Evolutionary conservation across 2,329 filamentous ascomycete species (phyloP).

Genomic region (Aureobasidium melanogenum): DNA sequence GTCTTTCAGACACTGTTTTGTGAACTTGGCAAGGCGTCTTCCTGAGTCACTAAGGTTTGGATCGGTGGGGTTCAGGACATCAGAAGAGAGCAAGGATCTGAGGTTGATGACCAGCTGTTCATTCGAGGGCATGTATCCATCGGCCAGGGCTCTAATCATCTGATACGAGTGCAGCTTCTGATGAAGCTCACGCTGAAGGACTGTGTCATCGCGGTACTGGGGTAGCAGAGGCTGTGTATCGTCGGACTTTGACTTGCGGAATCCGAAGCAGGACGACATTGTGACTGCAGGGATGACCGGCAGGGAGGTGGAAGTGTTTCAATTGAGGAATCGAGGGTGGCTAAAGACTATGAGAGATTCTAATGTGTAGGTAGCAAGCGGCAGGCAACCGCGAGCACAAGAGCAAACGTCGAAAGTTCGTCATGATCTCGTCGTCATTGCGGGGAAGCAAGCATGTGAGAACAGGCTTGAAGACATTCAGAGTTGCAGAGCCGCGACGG

Average conservation of each 20-base stretch:
- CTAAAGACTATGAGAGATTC: not conserved
- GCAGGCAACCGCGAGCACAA: not conserved
- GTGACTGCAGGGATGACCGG: slow-evolving; percentile 13
- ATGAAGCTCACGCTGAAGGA: slow-evolving; percentile 66
- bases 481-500: too few species aligned
- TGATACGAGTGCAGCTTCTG: slow-evolving; percentile 91
- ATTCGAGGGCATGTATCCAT: slow-evolving; percentile 88
- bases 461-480: not conserved
- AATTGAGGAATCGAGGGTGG: not conserved
- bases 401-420: not conserved
- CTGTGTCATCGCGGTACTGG: slow-evolving; percentile 73
- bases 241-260: slow-evolving; percentile 40
- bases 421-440: slow-evolving; percentile 1
- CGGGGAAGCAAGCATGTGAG: slow-evolving; percentile 6
- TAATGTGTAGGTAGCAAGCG: not conserved
- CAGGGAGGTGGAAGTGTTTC: not conserved
- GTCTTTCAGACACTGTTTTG: slow-evolving; percentile 64
- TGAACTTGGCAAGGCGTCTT: slow-evolving; percentile 60
- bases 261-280: slow-evolving; percentile 60
- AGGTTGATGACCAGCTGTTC: slow-evolving; percentile 75
- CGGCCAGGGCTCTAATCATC: slow-evolving; percentile 71
- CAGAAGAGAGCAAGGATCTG: slow-evolving; percentile 66
- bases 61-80: slow-evolving; percentile 67
- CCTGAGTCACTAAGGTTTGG: slow-evolving; percentile 70
- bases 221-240: slow-evolving; percentile 75